Conservation (phyloP, 164 flowering plant species). For the Annona cherimola region DNA sequence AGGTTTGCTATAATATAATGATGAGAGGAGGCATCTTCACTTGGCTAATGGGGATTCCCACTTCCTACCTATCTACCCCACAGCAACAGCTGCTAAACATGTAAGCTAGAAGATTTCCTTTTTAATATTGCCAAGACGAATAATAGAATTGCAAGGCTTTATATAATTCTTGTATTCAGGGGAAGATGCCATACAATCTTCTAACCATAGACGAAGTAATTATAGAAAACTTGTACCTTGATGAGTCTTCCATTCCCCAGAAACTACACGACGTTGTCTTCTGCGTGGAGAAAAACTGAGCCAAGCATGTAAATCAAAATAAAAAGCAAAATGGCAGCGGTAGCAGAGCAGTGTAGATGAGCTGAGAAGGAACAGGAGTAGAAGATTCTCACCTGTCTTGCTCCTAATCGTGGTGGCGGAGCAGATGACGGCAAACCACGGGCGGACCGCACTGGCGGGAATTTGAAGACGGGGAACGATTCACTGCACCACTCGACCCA, state of each 20-base stretch:
- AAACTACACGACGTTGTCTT: neutral
- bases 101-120: neutral
- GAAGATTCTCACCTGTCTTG: too few relatives aligned
- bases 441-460: too few relatives aligned
- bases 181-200: neutral
- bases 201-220: neutral
- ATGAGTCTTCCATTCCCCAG: conserved; percentile 28
- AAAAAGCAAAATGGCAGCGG: too few relatives aligned
- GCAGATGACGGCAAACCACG: too few relatives aligned
- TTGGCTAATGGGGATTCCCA: neutral
- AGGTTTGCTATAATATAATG: neutral
- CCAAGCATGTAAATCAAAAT: too few relatives aligned
- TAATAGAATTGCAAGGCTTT: neutral
- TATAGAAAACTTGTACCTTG: conserved; percentile 19
- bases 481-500: too few relatives aligned
- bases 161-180: neutral
- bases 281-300: neutral
- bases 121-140: neutral
- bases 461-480: too few relatives aligned
- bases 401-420: too few relatives aligned
- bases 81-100: neutral
- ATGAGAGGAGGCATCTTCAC: neutral
- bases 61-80: neutral
- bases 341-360: too few relatives aligned
- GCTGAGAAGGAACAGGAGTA: too few relatives aligned